phyloP scores from a whole-genome alignment of 2,329 filamentous ascomycete species.

The Penicillium sp. region DNA sequence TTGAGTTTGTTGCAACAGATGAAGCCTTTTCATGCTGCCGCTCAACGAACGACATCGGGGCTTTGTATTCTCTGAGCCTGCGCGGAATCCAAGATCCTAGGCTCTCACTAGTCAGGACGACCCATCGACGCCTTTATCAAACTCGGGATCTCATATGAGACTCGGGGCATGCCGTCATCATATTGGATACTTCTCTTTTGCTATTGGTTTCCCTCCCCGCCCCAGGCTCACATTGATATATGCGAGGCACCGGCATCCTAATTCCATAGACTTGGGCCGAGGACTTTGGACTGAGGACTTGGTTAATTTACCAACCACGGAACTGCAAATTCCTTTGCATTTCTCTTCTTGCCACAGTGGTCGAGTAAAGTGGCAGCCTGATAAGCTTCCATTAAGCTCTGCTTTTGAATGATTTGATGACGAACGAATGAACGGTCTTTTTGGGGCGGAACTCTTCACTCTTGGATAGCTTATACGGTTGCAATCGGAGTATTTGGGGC shows the following conservation, averaged over 20 bases:
- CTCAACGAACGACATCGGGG: background rate
- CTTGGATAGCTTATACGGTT: background rate
- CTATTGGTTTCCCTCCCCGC: too few species aligned
- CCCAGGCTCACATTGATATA: background rate
- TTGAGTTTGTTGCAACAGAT: background rate
- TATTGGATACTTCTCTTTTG: background rate
- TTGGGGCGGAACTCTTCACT: conserved; percentile 2
- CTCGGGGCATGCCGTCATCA: background rate
- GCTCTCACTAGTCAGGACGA: background rate
- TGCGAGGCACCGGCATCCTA: background rate
- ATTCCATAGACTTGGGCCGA: too few species aligned
- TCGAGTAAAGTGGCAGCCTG: background rate
- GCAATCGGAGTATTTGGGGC: background rate
- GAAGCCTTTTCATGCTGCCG: background rate
- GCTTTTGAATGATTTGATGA: conserved; percentile 13
- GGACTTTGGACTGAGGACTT: too few species aligned
- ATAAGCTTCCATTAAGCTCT: background rate
- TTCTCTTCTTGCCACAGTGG: background rate
- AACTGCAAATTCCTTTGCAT: background rate
- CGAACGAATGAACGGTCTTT: conserved; percentile 9
- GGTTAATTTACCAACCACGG: background rate
- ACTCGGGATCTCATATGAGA: too few species aligned
- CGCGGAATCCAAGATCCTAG: background rate
- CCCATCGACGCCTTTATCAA: background rate
- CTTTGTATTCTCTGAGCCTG: too few species aligned